A percentile compares a stretch with the other conserved stretches of the same genome.
Conservation (phyloP, 2,329 filamentous ascomycete genomes). For the Aspergillus aculeatus region DNA sequence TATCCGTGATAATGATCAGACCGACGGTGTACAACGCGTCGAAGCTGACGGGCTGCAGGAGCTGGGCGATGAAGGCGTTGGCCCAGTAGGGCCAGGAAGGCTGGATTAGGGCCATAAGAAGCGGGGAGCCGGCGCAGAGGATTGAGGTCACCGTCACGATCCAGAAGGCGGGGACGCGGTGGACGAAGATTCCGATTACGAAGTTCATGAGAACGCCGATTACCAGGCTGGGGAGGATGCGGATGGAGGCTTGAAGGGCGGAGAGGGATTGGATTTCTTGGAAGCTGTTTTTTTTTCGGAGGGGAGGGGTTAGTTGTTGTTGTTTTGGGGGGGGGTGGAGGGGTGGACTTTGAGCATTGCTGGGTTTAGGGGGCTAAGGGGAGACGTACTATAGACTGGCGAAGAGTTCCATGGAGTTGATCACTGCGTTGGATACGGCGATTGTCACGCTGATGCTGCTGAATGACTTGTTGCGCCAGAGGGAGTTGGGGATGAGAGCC, state of each 20-base stretch:
- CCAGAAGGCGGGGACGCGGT: constrained; percentile 43
- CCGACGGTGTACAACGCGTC: constrained; percentile 21
- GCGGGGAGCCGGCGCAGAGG: constrained; percentile 47
- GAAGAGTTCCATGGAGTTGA: constrained; percentile 3
- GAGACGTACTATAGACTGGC: constrained; percentile 4
- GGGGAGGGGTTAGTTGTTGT: too few species aligned
- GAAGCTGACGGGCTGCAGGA: constrained; percentile 24
- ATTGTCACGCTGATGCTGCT: constrained; percentile 33
- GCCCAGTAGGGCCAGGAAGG: constrained; percentile 54
- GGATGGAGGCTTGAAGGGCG: constrained; percentile 48
- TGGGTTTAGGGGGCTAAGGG: too few species aligned
- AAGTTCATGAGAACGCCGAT: constrained; percentile 48
- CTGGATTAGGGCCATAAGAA: constrained; percentile 56
- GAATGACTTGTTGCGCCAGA: constrained; percentile 36
- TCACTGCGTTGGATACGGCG: not conserved
- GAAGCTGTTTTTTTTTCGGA: constrained; percentile 38
- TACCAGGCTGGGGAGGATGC: constrained; percentile 48
- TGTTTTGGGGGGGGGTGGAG: not conserved
- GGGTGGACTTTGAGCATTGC: too few species aligned
- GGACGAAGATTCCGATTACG: constrained; percentile 47
- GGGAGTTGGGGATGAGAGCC: constrained; percentile 35
- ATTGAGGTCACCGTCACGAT: constrained; percentile 43
- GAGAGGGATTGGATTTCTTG: constrained; percentile 51
- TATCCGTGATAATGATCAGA: constrained; percentile 18
- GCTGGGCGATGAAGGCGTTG: constrained; percentile 43